phyloP scores from a whole-genome alignment of 768 basidiomycete genomes.

The Sporobolomyces roseus region DNA sequence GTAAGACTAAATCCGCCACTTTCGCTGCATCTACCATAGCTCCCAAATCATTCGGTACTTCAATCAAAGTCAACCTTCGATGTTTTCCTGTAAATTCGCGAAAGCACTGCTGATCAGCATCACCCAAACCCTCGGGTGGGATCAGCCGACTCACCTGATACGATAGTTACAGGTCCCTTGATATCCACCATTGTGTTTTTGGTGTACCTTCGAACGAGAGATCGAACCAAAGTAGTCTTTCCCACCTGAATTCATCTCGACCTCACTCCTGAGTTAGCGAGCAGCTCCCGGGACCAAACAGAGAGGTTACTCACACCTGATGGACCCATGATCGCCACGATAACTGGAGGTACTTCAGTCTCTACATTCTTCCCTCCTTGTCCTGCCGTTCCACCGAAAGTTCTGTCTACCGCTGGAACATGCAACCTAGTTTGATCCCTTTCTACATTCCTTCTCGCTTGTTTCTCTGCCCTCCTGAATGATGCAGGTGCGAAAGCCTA shows the following conservation, averaged over 20 bases:
- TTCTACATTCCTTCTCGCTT: conserved; percentile 86
- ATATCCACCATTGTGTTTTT: conserved; percentile 87
- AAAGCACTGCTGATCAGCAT: no score
- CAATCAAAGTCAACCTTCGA: conserved; percentile 87
- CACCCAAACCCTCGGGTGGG: no score
- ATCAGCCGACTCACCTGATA: conserved; percentile 56
- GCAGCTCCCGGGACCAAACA: no score
- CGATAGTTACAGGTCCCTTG: conserved; percentile 89
- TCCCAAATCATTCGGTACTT: conserved; percentile 95
- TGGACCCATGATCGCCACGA: conserved; percentile 91
- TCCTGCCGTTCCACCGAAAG: conserved; percentile 58
- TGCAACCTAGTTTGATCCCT: conserved; percentile 90
- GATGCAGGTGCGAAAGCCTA: conserved; percentile 78
- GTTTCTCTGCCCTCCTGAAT: conserved; percentile 82
- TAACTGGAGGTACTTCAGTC: conserved; percentile 82
- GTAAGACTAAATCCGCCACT: conserved; percentile 87
- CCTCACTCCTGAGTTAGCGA: no score
- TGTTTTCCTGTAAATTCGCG: conserved; percentile 64
- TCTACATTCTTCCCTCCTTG: conserved; percentile 54
- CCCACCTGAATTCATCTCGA: conserved; percentile 59
- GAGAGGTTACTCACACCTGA: conserved; percentile 60
- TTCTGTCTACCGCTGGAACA: conserved; percentile 91
- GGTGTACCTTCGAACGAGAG: conserved; percentile 82
- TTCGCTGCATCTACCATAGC: conserved; percentile 99
- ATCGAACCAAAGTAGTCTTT: conserved; percentile 88